Conservation (phyloP, 2,329 filamentous ascomycete genomes). For the Ophiostoma sp. region DNA sequence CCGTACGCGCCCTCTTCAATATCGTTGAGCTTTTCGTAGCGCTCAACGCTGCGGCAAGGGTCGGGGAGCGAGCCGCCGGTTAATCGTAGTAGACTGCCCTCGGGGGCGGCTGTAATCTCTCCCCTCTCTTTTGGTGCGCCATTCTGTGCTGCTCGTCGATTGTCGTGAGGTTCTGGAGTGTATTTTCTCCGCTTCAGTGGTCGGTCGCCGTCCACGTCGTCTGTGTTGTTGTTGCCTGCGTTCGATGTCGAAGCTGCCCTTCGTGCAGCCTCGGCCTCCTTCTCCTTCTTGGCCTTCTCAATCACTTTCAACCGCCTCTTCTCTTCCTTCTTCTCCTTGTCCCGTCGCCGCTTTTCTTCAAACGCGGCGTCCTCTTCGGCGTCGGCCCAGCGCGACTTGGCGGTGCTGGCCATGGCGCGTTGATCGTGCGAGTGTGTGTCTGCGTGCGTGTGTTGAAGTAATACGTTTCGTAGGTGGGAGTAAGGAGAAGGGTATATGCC, state of each 20-base stretch:
- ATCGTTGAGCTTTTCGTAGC: constrained; percentile 90
- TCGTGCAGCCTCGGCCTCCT: constrained; percentile 30
- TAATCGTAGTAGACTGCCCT: constrained; percentile 68
- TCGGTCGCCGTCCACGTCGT: constrained; percentile 40
- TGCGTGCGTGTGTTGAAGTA: not conserved
- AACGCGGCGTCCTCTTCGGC: constrained; percentile 77
- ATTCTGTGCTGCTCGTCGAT: constrained; percentile 32
- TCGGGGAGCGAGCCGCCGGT: constrained; percentile 65
- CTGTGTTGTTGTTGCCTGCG: constrained; percentile 35
- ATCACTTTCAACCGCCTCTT: constrained; percentile 78
- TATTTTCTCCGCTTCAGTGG: constrained; percentile 64
- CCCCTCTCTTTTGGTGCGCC: constrained; percentile 22
- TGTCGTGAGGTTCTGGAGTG: constrained; percentile 48
- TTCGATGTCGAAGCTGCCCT: not conserved
- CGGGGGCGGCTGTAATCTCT: constrained; percentile 24
- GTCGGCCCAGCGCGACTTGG: constrained; percentile 83
- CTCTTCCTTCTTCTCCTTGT: constrained; percentile 90
- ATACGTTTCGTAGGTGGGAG: not conserved
- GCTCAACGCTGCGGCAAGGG: constrained; percentile 71
- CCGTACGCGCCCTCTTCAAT: constrained; percentile 98
- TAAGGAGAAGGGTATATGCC: not conserved
- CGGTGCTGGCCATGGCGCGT: constrained; percentile 57
- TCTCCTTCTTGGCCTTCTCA: constrained; percentile 39
- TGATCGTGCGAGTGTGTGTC: not conserved
- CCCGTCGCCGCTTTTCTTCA: constrained; percentile 69